Base-by-base conservation (phyloP, 2,329 filamentous ascomycete species). In the Pseudogymnoascus sp. region DNA sequence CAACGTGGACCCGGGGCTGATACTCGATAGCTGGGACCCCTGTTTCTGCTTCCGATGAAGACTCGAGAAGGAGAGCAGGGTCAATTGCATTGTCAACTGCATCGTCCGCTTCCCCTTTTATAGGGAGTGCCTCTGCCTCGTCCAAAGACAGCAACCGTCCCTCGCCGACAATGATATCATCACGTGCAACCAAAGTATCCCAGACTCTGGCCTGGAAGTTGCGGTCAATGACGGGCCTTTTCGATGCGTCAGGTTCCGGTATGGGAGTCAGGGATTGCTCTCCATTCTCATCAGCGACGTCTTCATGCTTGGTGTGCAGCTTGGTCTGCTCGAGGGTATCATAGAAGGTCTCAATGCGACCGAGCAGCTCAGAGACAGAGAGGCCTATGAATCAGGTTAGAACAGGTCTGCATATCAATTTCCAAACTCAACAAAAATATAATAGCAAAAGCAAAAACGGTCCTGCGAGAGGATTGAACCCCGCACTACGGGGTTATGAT, bases 1-100 rank as follows among this genome's bases (percentile, higher is more conserved):
- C 80, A 13, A 82, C 79, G 64, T 78, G 79, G 1, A 87, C 72
- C 10, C 74, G 70, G 47, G 72, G 71, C 31, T 71, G 67, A 60
- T 57, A 61, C 9, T 53, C 61, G 15, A 53, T 17, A 21, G 50
- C 10, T 21, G 28, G 59, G 15, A 7, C 4, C 5, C 33, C 50
- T 13, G 50, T 57, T 42, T 61, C 59, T 35, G 59, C 35, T 28
- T 38, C 33, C 9, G 19, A 10, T 61, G 35, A 6, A 40, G 59
- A 13, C 38, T 38, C 7, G 19, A 31, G 33, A 38, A 42, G 38
- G 17, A 61, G 59, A 19, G 59, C 59, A 8, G 59, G 59, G 21
- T 61, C 35, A 15, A 61, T 61, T 21, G 50, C 28, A 57, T 21
- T 57, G 10, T 57, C 26, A 8, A 33, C 26, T 33, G 28, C 26